These are phyloP conservation scores for Arachnomyces sp. DNA, from an alignment of 2,329 filamentous ascomycete genomes.

Conservation along the genomic window DNA sequence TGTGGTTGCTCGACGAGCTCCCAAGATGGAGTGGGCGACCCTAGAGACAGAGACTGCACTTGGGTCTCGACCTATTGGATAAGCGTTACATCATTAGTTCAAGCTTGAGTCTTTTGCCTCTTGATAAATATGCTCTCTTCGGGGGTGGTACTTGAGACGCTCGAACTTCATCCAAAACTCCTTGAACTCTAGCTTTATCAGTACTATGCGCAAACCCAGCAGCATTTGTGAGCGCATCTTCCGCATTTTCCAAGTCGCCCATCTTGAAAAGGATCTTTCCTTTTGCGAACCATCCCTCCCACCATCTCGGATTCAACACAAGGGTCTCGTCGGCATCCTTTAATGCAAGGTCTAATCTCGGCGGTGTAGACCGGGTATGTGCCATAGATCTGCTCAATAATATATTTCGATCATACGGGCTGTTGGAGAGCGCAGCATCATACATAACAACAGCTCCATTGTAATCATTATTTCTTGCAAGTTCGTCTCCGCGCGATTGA, in stretches of 20 bases:
- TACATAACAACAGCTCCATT: conserved; percentile 7
- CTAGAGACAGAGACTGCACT: no score
- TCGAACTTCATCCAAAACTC: no score
- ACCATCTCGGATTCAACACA: conserved; percentile 3
- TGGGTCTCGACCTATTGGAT: no score
- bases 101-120: no score
- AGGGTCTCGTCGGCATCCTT: conserved; percentile 4
- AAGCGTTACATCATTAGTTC: no score
- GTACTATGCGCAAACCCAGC: conserved; percentile 2
- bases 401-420: conserved; percentile 2
- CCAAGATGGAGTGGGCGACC: no score
- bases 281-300: conserved; percentile 6
- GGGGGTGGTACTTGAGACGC: no score
- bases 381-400: conserved; percentile 4
- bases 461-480: conserved; percentile 3
- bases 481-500: conserved; percentile 5
- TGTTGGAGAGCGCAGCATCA: conserved; percentile 2
- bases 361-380: no score
- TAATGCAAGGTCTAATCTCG: not conserved
- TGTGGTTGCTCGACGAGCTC: no score
- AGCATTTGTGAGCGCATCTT: conserved; percentile 5
- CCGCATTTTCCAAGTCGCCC: conserved; percentile 2
- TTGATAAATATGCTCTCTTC: no score
- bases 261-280: conserved; percentile 2
- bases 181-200: no score